These are phyloP conservation scores for Coemansia sp. DNA, from an alignment of 192 early-diverging fungal genomes.

Conservation along the genomic window DNA sequence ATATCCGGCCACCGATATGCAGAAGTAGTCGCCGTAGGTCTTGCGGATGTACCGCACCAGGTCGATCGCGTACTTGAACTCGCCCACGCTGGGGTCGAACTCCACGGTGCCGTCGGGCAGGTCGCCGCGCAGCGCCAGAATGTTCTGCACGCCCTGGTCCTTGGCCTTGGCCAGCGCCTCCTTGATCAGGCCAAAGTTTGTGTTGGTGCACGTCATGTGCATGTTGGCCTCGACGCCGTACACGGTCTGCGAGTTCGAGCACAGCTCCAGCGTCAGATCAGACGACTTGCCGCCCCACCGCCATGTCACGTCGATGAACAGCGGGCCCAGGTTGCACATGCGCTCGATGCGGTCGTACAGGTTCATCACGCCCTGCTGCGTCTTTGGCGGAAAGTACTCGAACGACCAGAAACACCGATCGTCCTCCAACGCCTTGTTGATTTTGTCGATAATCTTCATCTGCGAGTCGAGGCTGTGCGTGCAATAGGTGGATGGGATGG, in stretches of 20 bases:
- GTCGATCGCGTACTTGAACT: conserved; percentile 86
- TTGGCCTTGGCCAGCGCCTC: conserved; percentile 85
- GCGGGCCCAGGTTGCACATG: conserved; percentile 90
- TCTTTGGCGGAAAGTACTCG: conserved; percentile 98
- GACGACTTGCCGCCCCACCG: conserved; percentile 89
- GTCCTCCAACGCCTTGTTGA: conserved; percentile 67
- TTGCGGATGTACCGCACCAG: conserved; percentile 89
- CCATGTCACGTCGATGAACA: conserved; percentile 86
- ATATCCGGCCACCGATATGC: conserved; percentile 95
- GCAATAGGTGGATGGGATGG: neutral
- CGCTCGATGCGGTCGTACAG: conserved; percentile 96
- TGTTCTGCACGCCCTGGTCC: conserved; percentile 93
- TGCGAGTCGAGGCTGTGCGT: neutral
- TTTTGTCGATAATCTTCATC: conserved; percentile 80
- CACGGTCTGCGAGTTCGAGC: conserved; percentile 85
- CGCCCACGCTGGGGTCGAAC: conserved; percentile 82
- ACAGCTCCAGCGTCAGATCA: conserved; percentile 87
- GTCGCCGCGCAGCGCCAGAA: conserved; percentile 94
- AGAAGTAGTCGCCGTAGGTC: conserved; percentile 92
- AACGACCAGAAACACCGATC: conserved; percentile 83
- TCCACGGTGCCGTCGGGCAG: conserved; percentile 81
- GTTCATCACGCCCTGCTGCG: conserved; percentile 90
- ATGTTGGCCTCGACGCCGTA: conserved; percentile 96
- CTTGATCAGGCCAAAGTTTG: conserved; percentile 87
- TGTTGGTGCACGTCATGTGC: conserved; percentile 99